phyloP scores from a whole-genome alignment of 306 rosid species.

The Clitoria ternatea region DNA sequence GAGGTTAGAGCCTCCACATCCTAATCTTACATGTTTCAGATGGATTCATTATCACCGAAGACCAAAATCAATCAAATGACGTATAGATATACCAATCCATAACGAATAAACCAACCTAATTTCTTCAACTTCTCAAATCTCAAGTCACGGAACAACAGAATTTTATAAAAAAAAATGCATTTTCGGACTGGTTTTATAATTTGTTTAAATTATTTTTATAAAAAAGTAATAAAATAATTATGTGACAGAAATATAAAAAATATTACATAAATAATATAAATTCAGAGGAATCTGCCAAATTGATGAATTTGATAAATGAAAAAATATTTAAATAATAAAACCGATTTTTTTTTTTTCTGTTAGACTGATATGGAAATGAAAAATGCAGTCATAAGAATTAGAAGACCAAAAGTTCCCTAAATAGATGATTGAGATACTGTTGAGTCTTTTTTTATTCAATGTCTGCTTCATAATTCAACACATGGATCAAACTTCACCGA shows the following conservation, averaged over 20 bases:
- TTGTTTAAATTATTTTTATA: too few relatives aligned
- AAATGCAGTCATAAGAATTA: background rate
- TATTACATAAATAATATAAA: too few relatives aligned
- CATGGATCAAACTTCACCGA: conserved; percentile 18
- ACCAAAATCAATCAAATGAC: background rate
- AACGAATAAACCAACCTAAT: background rate
- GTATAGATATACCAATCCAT: background rate
- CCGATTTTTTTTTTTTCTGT: background rate
- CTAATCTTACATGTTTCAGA: background rate
- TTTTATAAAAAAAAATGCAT: background rate
- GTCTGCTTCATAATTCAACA: background rate
- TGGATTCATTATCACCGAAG: background rate
- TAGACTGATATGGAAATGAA: too few relatives aligned
- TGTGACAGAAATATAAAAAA: too few relatives aligned
- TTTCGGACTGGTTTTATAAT: background rate
- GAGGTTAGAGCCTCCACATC: background rate
- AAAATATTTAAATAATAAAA: background rate
- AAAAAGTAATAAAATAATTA: too few relatives aligned
- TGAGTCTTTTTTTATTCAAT: background rate
- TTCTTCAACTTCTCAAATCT: background rate
- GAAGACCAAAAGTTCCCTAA: background rate
- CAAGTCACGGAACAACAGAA: background rate
- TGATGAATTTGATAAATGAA: background rate
- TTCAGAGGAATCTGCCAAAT: background rate
- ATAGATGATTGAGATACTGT: background rate